Evolutionary conservation across 1,139 yeast genomes (phyloP), one percentile per base, ranked within the genome.

Genomic region (Lodderomyces elongisporus): DNA sequence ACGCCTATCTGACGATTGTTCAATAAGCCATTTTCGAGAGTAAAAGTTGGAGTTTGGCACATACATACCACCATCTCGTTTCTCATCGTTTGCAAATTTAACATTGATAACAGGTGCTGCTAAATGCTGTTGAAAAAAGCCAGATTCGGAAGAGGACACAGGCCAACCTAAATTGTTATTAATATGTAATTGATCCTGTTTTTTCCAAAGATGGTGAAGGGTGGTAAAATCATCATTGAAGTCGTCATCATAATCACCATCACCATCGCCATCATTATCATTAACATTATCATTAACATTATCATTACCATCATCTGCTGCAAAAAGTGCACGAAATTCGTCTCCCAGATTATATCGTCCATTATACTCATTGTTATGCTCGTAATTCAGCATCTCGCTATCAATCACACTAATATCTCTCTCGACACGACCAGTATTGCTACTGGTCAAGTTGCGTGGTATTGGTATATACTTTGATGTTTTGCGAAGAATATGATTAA

Each of bases 21-120:
- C 45, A 9, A 45, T 41, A 12, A 65, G 40, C 72, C 71, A 66
- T 22, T 61, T 49, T 28, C 51, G 50, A 1, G 62, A 53, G 43
- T 60, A 66, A 37, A 48, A 52, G 37, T 65, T 63, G 6, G 72
- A 62, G 38, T 66, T 63, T 0, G 67, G 66, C 5, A 61, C 47
- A 37, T 58, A 64, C 13, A 47, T 38, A 3, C 59, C 47, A 3
- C 52, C 37, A 34, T 65, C 66, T 20, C 56, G 42, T 15, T 47
- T 48, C 1, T 54, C 52, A 33, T 58, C 60, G 35, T 62, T 58
- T 15, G 49, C 55, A 40, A 66, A 68, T 26, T 58, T 56, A 21
- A 66, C 41, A 38, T 64, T 66, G 21, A 66, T 46, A 2, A 54
- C 42, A 0, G 74, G 74, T 1, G 56, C 50, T 12, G 51, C 49